Base-by-base conservation (phyloP, 2,329 filamentous ascomycete genomes). In the Pseudogymnoascus sp. region DNA sequence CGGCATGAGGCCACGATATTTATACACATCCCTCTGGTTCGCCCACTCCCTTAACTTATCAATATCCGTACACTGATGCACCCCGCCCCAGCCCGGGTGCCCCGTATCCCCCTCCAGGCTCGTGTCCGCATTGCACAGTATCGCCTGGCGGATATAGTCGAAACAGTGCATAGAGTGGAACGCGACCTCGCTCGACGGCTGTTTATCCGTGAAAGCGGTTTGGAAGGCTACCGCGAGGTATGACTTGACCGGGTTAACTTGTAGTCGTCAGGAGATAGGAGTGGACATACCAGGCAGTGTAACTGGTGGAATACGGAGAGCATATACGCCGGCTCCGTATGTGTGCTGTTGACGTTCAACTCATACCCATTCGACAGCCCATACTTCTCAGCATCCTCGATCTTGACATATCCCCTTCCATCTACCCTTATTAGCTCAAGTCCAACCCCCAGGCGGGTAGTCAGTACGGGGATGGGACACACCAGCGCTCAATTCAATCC, bases 231-330 rank as follows among this genome's bases (percentile, higher is more conserved):
- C 40, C 16, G 53, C 63, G 21, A 65, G 37, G 37, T 65, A 65
- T 50, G 64, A 65, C 64, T 65, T 37, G n/a, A n/a, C 6, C 6
- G 6, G 6, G 14, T 61, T 47, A 61, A 21, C 35, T 47, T n/a
- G 33, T 1, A 47, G 10, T 14, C 14, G 11, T 14, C 29, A 13
- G 40, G 61, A 26, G 14, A 8, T 5, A 13, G 59, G 29, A 26
- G 26, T 10, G 11, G 3, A 47, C 24, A 3, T 33, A 67, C 65
- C 1, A 67, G 61, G 16, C 66, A 67, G 50, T 67, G 66, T 1
- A 67, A 19, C 59, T 67, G 65, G 29, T 67, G 66, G 33, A 67
- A 67, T 38, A 65, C 65, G 0, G 65, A 63, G 10, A 64, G 37
- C 63, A 66, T 66, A 35, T 63, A 66, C 33, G 63, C 64, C 3